Evolutionary conservation across 2,329 filamentous ascomycete species (phyloP), one percentile per base, ranked within the genome.

Genomic region (Fusarium subglutinans): DNA sequence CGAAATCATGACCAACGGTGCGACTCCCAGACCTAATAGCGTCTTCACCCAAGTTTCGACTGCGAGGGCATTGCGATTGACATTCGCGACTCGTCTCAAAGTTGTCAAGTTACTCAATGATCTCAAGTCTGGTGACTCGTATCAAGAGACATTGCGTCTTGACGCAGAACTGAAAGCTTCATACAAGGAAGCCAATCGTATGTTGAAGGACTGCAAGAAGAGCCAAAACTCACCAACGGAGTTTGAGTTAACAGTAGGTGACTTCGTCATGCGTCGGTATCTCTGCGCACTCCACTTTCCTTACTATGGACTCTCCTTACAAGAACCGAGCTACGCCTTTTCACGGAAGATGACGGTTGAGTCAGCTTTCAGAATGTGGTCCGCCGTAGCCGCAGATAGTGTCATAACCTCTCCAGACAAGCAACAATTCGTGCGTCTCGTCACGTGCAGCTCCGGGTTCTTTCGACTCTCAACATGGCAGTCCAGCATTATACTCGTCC

Each of bases 271-370:
- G 68, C 84, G 87, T 33, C 87, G 88, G 14, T 90, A 89, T 73
- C 78, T 91, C 6, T 82, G 88, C 11, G 82, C 86, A 0, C 82
- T 92, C 1, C 90, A 93, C 75, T 81, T 87, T 6, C 87, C 87
- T 0, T 90, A 85, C 75, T 85, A 87, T 33, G 78, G 78, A 2
- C 76, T 81, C 1, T 81, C 85, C 4, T 78, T 85, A 5, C 78
- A 78, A 1, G 81, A 88, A 9, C 81, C 85, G 2, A 76, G 82
- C 6, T 90, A 86, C 66, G 86, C 87, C 1, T 90, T 85, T 67
- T 89, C 88, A 0, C 80, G 86, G 2, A 87, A 85, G 48, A 83
- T 85, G 0, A 80, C 85, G 0, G 71, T 88, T 11, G 88, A 90
- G 12, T 82, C 82, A 1, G 82, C 86, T 0, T 79, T 88, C 20